These are phyloP conservation scores for Globisporangium orthogonon DNA, from an alignment of 352 stramenopile genomes.

Conservation along the genomic window DNA sequence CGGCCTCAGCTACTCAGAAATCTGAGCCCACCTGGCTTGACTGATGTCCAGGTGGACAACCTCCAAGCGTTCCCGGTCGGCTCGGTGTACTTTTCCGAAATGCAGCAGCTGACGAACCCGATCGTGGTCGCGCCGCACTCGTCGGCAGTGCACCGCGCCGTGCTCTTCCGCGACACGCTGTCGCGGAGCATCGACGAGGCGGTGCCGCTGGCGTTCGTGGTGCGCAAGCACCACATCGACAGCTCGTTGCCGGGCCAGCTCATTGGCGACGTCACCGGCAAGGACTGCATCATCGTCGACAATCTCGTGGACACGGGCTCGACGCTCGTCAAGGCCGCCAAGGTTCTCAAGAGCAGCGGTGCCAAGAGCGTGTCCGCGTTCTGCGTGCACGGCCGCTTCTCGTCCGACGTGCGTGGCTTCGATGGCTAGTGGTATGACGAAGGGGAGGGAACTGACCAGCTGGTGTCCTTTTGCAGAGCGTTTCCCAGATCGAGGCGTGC, in stretches of 20 bases:
- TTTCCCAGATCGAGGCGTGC: slow-evolving; percentile 53
- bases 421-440: slow-evolving; percentile 1
- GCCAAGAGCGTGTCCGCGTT: slow-evolving; percentile 78
- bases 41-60: slow-evolving; percentile 56
- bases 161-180: slow-evolving; percentile 78
- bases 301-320: slow-evolving; percentile 83
- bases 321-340: slow-evolving; percentile 76
- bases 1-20: too few relatives aligned
- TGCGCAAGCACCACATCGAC: slow-evolving; percentile 79
- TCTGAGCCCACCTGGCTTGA: too few relatives aligned
- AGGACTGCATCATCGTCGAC: slow-evolving; percentile 86
- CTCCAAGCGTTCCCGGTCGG: slow-evolving; percentile 81
- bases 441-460: not conserved
- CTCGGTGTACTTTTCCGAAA: slow-evolving; percentile 84
- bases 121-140: slow-evolving; percentile 83
- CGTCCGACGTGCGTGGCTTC: slow-evolving; percentile 43
- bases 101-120: slow-evolving; percentile 42
- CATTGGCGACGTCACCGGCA: slow-evolving; percentile 70
- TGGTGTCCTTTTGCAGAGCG: slow-evolving; percentile 23
- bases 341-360: slow-evolving; percentile 73
- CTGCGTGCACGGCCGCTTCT: slow-evolving; percentile 82
- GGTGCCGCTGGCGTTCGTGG: slow-evolving; percentile 75
- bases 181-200: slow-evolving; percentile 70
- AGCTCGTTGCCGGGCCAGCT: slow-evolving; percentile 62
- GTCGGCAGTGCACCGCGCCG: slow-evolving; percentile 67